Conservation (phyloP, 2,329 filamentous ascomycete genomes). For the Alternaria sp. region DNA sequence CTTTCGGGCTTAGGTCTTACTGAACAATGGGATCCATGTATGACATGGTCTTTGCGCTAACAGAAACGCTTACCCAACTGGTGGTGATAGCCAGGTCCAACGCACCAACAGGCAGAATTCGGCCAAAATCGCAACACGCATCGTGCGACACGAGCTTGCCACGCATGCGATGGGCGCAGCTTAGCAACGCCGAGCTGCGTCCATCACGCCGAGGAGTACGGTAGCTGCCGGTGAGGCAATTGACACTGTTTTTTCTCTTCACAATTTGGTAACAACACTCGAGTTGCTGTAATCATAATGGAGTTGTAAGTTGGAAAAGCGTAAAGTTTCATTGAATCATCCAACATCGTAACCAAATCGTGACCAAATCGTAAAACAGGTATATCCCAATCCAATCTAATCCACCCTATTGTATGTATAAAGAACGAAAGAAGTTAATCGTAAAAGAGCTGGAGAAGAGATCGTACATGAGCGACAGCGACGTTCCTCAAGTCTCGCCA, state of each 20-base stretch:
- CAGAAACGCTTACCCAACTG: background rate
- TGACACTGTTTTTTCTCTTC: background rate
- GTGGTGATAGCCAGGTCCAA: background rate
- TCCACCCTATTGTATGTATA: constrained; percentile 9
- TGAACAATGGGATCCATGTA: background rate
- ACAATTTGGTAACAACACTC: background rate
- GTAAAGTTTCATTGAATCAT: constrained; percentile 11
- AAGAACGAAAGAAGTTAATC: constrained; percentile 12
- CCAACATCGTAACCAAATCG: constrained; percentile 9
- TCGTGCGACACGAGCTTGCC: constrained; percentile 2
- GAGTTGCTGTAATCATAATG: background rate
- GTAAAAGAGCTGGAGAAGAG: constrained; percentile 10
- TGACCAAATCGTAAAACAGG: constrained; percentile 4
- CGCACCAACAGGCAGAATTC: constrained; percentile 1
- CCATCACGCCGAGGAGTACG: background rate
- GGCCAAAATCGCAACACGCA: constrained; percentile 6
- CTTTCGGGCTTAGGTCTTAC: background rate
- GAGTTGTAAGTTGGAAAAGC: background rate
- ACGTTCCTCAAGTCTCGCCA: constrained; percentile 9
- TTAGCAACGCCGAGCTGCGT: background rate
- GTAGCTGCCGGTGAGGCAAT: background rate
- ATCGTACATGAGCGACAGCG: background rate
- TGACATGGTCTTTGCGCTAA: constrained; percentile 7
- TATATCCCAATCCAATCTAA: constrained; percentile 1
- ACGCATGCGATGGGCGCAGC: constrained; percentile 2